These are phyloP conservation scores for Phytophthora pinifolia DNA, from an alignment of 352 stramenopile species.

Conservation along the genomic window DNA sequence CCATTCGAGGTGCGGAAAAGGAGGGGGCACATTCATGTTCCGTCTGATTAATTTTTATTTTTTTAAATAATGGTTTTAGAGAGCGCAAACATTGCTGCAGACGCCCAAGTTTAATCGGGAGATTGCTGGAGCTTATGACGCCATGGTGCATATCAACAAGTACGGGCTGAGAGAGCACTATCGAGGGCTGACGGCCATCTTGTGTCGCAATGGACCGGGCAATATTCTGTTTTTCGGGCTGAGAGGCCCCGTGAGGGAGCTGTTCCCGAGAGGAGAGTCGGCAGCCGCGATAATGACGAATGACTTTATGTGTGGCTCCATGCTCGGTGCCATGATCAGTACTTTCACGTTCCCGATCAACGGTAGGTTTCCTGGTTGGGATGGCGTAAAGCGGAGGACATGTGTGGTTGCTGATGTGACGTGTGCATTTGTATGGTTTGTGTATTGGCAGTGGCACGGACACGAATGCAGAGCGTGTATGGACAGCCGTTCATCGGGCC, in stretches of 20 bases:
- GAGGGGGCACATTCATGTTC: neutral
- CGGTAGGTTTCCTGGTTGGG: conserved; percentile 34
- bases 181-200: conserved; percentile 73
- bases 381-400: neutral
- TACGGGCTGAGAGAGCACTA: conserved; percentile 83
- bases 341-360: conserved; percentile 87
- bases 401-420: conserved; percentile 1
- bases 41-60: neutral
- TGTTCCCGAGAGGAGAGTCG: conserved; percentile 56
- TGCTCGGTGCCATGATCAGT: conserved; percentile 83
- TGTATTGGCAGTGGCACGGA: conserved; percentile 56
- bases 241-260: conserved; percentile 66
- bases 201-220: conserved; percentile 81
- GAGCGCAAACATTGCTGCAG: conserved; percentile 84
- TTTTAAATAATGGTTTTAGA: conserved; percentile 31
- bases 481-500: conserved; percentile 60
- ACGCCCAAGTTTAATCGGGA: conserved; percentile 86
- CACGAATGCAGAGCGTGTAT: conserved; percentile 84
- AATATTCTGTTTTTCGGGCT: conserved; percentile 89
- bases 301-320: conserved; percentile 85
- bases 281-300: conserved; percentile 48
- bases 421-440: conserved; percentile 8
- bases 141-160: conserved; percentile 78
- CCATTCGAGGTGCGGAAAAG: conserved; percentile 72
- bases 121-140: conserved; percentile 75